Evolutionary conservation across 2,329 filamentous ascomycete species (phyloP), one percentile per base, ranked within the genome.

Genomic region (Monilinia vaccinii-corymbosi): DNA sequence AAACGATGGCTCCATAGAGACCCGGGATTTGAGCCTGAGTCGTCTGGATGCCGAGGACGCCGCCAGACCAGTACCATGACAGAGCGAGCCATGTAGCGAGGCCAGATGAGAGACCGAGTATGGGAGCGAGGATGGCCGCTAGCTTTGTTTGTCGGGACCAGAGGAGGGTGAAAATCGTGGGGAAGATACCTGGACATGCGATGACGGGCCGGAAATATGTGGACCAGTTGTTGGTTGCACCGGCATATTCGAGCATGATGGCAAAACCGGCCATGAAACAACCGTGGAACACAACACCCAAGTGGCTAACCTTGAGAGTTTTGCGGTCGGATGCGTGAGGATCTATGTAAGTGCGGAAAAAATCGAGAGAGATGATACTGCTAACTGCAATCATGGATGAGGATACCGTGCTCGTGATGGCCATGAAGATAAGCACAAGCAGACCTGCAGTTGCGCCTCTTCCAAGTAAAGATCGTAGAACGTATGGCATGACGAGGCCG

Each of bases 1-100:
- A 81, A 0, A 78, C 78, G 0, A 81, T 76, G 0, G 78, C 80
- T 3, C 80, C 80, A 53, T 79, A 82, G 1, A 82, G 72, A 49
- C 78, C 81, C 0, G 80, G 80, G 0, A 81, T 66, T 0, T 76
- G 75, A 48, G 74, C 68, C 0, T 79, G 79, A 0, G 80, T 82
- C 0, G 79, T 75, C 0, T 73, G 66, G 3, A 83, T 75, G 0
- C 74, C 75, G 0, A 82, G 74, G 13, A 74, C 73, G 2, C 79
- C 80, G 1, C 49, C 49, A 28, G 49, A 51, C 49, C 49, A 51
- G 21, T 76, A 76, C 3, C 80, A 70, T 0, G 73, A 70, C 1
- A 76, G 71, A 0, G 80, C 78, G 0, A 83, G 71, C 81, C 80
- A 83, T 25, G 80, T 78, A 0, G 73, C 76, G 7, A 83, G 72